These are phyloP conservation scores for Vitis riparia DNA, from an alignment of 164 flowering plant genomes.

Conservation along the genomic window DNA sequence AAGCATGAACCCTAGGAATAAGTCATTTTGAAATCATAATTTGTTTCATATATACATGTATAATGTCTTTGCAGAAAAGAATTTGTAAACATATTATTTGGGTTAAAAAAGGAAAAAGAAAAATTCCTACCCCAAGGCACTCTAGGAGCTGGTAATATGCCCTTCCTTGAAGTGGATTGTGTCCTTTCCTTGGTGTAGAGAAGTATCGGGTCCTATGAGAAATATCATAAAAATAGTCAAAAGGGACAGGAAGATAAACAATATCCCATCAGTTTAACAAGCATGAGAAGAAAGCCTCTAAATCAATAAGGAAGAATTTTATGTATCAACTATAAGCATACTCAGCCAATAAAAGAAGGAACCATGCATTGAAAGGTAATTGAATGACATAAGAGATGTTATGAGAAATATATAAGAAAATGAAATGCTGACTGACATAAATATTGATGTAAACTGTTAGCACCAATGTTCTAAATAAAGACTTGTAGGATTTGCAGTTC, in stretches of 20 bases:
- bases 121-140: constrained; percentile 85
- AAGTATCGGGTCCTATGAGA: constrained; percentile 86
- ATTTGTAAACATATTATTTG: neutral
- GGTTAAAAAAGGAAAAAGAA: neutral
- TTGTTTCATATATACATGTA: neutral
- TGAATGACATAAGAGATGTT: too few relatives aligned
- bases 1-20: neutral
- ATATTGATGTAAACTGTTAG: too few relatives aligned
- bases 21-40: neutral
- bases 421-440: too few relatives aligned
- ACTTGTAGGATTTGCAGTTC: too few relatives aligned
- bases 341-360: too few relatives aligned
- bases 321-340: too few relatives aligned
- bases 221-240: constrained; percentile 1
- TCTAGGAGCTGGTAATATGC: constrained; percentile 96
- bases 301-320: too few relatives aligned
- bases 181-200: constrained; percentile 88
- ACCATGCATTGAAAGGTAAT: too few relatives aligned
- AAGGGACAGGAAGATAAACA: neutral
- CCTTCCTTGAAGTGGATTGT: constrained; percentile 97
- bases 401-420: too few relatives aligned
- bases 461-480: too few relatives aligned
- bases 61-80: neutral
- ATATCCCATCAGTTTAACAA: too few relatives aligned
- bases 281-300: too few relatives aligned